Conservation (phyloP, 2,329 filamentous ascomycete species). For the Neofusicoccum cordaticola region DNA sequence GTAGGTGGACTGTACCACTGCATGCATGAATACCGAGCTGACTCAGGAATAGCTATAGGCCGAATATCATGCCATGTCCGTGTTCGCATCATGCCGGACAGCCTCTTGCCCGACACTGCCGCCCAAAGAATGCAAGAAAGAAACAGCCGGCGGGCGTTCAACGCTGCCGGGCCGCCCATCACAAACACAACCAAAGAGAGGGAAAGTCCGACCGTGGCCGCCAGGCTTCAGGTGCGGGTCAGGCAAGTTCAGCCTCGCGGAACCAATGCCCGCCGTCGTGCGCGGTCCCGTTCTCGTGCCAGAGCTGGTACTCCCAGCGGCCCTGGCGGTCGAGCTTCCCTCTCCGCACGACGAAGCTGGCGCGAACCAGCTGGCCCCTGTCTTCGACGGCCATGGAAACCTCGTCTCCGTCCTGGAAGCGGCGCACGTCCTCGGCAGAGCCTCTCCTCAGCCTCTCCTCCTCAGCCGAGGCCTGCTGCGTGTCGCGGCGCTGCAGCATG, state of each 20-base stretch:
- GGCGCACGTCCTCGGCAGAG: slow-evolving; percentile 1
- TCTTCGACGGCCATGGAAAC: slow-evolving; percentile 2
- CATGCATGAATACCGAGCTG: neutral
- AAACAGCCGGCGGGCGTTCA: neutral
- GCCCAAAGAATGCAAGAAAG: neutral
- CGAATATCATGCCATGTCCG: neutral
- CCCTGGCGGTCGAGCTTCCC: neutral
- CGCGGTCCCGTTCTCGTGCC: slow-evolving; percentile 10
- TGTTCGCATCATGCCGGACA: neutral
- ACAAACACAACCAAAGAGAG: neutral
- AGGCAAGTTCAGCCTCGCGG: slow-evolving; percentile 1
- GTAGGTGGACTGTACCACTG: neutral
- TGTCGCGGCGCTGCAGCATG: neutral
- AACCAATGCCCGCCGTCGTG: slow-evolving; percentile 10
- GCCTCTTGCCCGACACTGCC: neutral
- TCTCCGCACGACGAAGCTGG: slow-evolving; percentile 1
- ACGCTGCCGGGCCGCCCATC: neutral
- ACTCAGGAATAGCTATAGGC: neutral
- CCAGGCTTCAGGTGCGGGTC: neutral
- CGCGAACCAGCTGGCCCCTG: neutral
- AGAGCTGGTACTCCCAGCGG: slow-evolving; percentile 14
- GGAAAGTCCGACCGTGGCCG: neutral
- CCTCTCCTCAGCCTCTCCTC: neutral
- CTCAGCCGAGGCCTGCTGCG: neutral
- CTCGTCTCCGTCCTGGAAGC: slow-evolving; percentile 12